Evolutionary conservation across 129 eudicot species (phyloP).

Genomic region (Chrysanthemum seticuspe): DNA sequence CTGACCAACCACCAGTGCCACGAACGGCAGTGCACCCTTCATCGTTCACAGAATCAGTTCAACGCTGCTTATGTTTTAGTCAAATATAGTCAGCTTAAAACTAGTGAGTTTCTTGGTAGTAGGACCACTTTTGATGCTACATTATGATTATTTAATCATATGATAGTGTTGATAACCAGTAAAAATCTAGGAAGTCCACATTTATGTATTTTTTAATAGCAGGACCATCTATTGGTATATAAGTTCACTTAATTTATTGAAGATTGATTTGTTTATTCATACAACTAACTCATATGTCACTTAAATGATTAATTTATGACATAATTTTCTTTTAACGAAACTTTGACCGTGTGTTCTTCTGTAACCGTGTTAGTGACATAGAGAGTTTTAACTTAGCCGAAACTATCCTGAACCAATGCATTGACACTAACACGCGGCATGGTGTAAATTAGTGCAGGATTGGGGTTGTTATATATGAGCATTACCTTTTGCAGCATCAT

Average conservation of each 20-base stretch:
- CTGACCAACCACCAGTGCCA: constrained; percentile 49
- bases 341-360: not conserved
- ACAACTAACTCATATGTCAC: not conserved
- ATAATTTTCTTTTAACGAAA: not conserved
- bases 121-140: not conserved
- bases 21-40: constrained; percentile 43
- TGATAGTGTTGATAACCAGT: not conserved
- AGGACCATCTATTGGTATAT: not conserved
- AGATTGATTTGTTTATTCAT: not conserved
- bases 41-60: constrained; percentile 1
- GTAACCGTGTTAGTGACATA: too few species aligned
- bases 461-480: too few species aligned
- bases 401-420: too few species aligned
- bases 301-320: not conserved
- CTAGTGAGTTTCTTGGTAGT: not conserved
- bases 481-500: too few species aligned
- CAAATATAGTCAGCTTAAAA: not conserved
- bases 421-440: too few species aligned
- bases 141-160: not conserved
- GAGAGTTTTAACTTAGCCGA: too few species aligned
- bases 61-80: not conserved
- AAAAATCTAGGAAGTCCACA: not conserved
- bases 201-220: not conserved
- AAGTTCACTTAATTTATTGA: not conserved
- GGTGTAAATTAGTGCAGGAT: too few species aligned